Evolutionary conservation across 176 grass and related monocot species (phyloP).

Genomic region (Paspalum notatum): DNA sequence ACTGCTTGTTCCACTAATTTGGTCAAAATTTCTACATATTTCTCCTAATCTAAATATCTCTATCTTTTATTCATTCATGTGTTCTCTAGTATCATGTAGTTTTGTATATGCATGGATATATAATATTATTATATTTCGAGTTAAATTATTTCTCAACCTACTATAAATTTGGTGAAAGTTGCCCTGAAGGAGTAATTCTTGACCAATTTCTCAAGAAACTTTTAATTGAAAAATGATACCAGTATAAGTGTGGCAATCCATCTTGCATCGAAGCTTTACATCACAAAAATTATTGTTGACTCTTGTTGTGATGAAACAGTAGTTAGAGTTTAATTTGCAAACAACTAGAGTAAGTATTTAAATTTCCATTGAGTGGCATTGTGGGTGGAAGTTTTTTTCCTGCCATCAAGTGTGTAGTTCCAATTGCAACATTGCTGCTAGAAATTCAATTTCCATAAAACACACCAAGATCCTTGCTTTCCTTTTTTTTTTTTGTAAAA

Average conservation of each 20-base stretch:
- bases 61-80: neutral
- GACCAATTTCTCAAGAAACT: neutral
- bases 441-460: neutral
- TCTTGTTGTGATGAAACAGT: neutral
- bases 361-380: neutral
- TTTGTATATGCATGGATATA: neutral
- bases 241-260: neutral
- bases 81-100: neutral
- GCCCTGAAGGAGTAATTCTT: neutral
- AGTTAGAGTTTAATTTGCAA: neutral
- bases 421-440: too few relatives aligned
- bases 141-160: neutral
- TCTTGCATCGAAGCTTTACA: neutral
- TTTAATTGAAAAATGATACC: neutral
- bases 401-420: too few relatives aligned
- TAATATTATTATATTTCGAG: neutral
- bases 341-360: neutral
- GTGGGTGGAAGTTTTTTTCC: neutral
- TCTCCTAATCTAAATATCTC: neutral
- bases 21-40: neutral
- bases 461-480: neutral
- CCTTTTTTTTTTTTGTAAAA: neutral
- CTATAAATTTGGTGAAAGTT: neutral
- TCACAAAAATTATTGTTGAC: neutral
- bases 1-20: neutral